Evolutionary conservation across 2,329 filamentous ascomycete species (phyloP), one percentile per base, ranked within the genome.

Genomic region (Chrysoporthe puriensis): DNA sequence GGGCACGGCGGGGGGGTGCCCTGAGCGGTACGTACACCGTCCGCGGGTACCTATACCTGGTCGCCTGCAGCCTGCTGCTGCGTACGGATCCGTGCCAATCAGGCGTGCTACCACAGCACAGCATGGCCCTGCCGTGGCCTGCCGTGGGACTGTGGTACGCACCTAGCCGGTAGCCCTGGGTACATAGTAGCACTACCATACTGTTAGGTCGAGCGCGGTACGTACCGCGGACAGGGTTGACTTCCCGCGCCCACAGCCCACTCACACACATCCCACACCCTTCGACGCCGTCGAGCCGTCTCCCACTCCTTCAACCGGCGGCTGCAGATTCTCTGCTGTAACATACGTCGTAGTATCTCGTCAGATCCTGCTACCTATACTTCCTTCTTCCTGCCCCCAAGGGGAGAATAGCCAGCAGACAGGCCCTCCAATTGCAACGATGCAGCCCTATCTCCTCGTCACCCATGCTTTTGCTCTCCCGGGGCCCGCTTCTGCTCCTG

Each of bases 381-480:
- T 52, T 52, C n/a, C 48, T 46, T 1, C 13, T 18, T 6, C 32
- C 54, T 4, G 32, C 18, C 42, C 36, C 18, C 40, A 60, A 44
- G 44, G 21, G 42, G 57, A 21, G 32, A 21, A 43, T 26, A 42
- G 57, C 40, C 11, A 43, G 42, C 16, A 13, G 21, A 9, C 26
- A 48, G 34, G 43, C 59, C 59, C 59, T 48, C 63, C 56, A 65
- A 70, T 64, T 68, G 68, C 66, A 68, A 70, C 66, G 62, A 70
- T 70, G 68, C 68, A 70, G 68, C 68, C 68, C 68, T 70, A 70
- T 70, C 52, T 40, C 26, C 62, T 26, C 16, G n/a, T 65, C 44
- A 26, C 59, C 42, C 59, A 40, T 64, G 54, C 44, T 32, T 60
- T 52, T 26, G 26, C 44, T 26, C 11, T 42, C 18, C 21, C 48